phyloP scores from a whole-genome alignment of 805 yeast species.

The Kodamaea hsintzibuensis region DNA sequence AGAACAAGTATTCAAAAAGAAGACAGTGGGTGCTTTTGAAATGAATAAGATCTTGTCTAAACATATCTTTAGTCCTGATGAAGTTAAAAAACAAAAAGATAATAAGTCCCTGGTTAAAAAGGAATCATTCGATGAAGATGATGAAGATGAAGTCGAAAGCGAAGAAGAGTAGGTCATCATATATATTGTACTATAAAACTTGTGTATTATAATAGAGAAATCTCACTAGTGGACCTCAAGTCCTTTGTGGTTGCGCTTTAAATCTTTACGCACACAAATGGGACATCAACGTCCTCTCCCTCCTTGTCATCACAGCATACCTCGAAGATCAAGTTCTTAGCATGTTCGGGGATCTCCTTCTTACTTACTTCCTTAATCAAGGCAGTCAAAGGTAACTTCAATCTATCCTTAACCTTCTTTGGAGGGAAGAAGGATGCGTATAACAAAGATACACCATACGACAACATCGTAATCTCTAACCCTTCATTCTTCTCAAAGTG shows the following conservation, averaged over 20 bases:
- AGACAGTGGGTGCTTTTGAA: conserved; percentile 52
- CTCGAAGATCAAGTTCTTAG: conserved; percentile 79
- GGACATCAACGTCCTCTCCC: conserved; percentile 96
- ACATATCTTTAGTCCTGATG: conserved; percentile 47
- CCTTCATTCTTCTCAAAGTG: conserved; percentile 82
- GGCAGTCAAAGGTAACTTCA: conserved; percentile 64
- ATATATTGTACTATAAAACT: background rate
- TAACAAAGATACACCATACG: conserved; percentile 84
- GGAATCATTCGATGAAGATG: conserved; percentile 1
- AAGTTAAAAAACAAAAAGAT: conserved; percentile 13
- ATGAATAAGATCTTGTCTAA: conserved; percentile 55
- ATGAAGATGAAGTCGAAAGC: background rate
- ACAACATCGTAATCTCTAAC: conserved; percentile 84
- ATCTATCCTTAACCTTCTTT: conserved; percentile 80
- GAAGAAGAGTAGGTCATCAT: conserved; percentile 7
- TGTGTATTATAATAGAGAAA: conserved; percentile 1
- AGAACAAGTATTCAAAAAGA: conserved; percentile 58
- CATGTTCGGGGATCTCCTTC: conserved; percentile 73
- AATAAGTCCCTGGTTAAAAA: conserved; percentile 7
- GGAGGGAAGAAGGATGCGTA: conserved; percentile 95
- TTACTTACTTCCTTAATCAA: conserved; percentile 83
- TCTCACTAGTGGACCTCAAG: background rate
- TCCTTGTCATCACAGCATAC: conserved; percentile 87
- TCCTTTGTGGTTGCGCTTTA: conserved; percentile 11
- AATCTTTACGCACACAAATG: conserved; percentile 66